phyloP scores from a whole-genome alignment of 768 basidiomycete species.

The Termitomyces sp. region DNA sequence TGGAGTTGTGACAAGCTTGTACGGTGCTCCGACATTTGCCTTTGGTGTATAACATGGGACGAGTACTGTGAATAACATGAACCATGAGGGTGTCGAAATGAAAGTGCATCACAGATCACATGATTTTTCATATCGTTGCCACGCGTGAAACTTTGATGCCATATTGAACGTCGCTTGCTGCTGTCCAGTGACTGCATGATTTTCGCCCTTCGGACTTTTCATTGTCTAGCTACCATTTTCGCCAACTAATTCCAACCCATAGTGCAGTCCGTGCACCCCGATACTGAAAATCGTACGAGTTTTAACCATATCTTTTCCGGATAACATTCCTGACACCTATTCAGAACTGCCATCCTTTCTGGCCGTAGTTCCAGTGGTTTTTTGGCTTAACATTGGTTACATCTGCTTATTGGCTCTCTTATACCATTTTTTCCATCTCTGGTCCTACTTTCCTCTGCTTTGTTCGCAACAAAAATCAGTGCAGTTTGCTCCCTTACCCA shows the following conservation, averaged over 20 bases:
- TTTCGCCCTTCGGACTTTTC: constrained; percentile 4
- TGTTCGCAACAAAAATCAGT: not conserved
- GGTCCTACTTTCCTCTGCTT: not conserved
- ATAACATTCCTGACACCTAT: not conserved
- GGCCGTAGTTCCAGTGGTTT: not conserved
- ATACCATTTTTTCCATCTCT: constrained; percentile 4
- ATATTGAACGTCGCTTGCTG: constrained; percentile 8
- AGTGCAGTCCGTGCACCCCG: constrained; percentile 13
- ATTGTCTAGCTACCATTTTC: not conserved
- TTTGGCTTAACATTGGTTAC: constrained; percentile 1
- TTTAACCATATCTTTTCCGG: not conserved
- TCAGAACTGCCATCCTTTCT: not conserved
- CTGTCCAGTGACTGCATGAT: constrained; percentile 10
- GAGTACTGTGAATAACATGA: not conserved
- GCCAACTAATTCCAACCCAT: constrained; percentile 2
- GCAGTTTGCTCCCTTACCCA: constrained; percentile 1
- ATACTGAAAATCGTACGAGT: not conserved
- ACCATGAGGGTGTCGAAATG: not conserved
- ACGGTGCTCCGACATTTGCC: constrained; percentile 59
- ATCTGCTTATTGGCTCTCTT: not conserved
- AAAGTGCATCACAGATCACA: not conserved
- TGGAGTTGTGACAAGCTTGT: constrained; percentile 42
- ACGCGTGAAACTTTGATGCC: constrained; percentile 11
- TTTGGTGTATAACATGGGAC: constrained; percentile 42
- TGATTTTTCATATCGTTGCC: constrained; percentile 9